Conservation (phyloP, 2,329 filamentous ascomycete genomes). For the Colletotrichum melonis region DNA sequence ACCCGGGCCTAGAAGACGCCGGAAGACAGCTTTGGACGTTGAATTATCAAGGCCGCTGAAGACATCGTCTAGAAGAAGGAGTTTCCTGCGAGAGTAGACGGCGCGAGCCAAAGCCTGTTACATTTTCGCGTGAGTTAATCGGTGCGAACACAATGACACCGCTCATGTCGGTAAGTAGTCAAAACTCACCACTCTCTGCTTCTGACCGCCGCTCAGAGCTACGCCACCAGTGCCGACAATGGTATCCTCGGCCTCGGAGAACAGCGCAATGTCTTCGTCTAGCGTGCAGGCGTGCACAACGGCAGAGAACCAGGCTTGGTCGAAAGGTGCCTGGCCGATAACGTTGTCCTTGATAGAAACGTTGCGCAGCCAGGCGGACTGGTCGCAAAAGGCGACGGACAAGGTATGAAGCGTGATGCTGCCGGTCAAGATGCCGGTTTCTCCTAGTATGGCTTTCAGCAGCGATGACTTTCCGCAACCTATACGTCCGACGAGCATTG, state of each 20-base stretch:
- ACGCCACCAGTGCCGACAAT: slow-evolving; percentile 54
- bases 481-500: slow-evolving; percentile 53
- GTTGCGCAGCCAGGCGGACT: slow-evolving; percentile 57
- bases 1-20: slow-evolving; percentile 50
- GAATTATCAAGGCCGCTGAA: slow-evolving; percentile 57
- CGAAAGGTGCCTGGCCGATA: slow-evolving; percentile 42
- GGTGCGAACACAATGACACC: not conserved
- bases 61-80: slow-evolving; percentile 59
- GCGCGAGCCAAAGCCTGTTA: slow-evolving; percentile 57
- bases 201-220: slow-evolving; percentile 57
- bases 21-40: slow-evolving; percentile 56
- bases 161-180: not conserved
- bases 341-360: slow-evolving; percentile 53
- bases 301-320: slow-evolving; percentile 43
- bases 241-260: slow-evolving; percentile 48
- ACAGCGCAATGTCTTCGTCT: slow-evolving; percentile 45
- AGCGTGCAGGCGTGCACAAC: slow-evolving; percentile 49
- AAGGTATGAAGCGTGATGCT: slow-evolving; percentile 26
- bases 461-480: slow-evolving; percentile 57
- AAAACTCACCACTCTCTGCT: slow-evolving; percentile 50
- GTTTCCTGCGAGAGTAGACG: slow-evolving; percentile 51
- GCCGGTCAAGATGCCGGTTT: slow-evolving; percentile 42
- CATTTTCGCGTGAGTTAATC: not conserved
- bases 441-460: slow-evolving; percentile 51
- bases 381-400: slow-evolving; percentile 54